Conservation (phyloP, 768 basidiomycete species). For the Erythrobasidium yunnanense region DNA sequence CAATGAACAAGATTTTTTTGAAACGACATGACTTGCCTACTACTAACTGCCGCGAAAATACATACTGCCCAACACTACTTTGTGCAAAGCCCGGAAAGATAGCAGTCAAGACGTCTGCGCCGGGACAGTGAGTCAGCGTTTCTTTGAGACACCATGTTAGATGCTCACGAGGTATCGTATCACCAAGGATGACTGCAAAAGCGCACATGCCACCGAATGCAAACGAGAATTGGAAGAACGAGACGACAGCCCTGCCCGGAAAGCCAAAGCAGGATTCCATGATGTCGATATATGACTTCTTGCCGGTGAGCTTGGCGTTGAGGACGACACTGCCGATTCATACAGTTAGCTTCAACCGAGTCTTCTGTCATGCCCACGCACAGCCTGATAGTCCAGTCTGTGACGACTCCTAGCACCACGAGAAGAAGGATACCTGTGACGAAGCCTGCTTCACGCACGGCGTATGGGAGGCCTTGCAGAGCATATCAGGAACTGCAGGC, state of each 20-base stretch:
- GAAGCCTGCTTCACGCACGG: slow-evolving; percentile 87
- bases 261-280: slow-evolving; percentile 54
- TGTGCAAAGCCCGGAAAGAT: slow-evolving; percentile 1
- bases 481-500: no score
- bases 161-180: slow-evolving; percentile 62
- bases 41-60: slow-evolving; percentile 18
- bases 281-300: slow-evolving; percentile 45
- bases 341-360: no score
- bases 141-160: not conserved
- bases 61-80: not conserved
- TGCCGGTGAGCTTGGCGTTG: slow-evolving; percentile 89
- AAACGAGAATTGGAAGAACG: slow-evolving; percentile 94
- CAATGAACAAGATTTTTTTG: not conserved
- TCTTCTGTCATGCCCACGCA: no score
- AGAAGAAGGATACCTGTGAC: slow-evolving; percentile 74
- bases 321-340: slow-evolving; percentile 48
- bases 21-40: not conserved
- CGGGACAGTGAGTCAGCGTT: slow-evolving; percentile 55
- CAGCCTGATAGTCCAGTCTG: slow-evolving; percentile 89
- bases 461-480: slow-evolving; percentile 73
- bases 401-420: slow-evolving; percentile 64
- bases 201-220: slow-evolving; percentile 99
- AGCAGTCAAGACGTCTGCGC: slow-evolving; percentile 6
- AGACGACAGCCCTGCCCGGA: slow-evolving; percentile 83
- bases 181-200: slow-evolving; percentile 93